Conservation (phyloP, 2,329 filamentous ascomycete species). For the Verticillium albo-atrum region DNA sequence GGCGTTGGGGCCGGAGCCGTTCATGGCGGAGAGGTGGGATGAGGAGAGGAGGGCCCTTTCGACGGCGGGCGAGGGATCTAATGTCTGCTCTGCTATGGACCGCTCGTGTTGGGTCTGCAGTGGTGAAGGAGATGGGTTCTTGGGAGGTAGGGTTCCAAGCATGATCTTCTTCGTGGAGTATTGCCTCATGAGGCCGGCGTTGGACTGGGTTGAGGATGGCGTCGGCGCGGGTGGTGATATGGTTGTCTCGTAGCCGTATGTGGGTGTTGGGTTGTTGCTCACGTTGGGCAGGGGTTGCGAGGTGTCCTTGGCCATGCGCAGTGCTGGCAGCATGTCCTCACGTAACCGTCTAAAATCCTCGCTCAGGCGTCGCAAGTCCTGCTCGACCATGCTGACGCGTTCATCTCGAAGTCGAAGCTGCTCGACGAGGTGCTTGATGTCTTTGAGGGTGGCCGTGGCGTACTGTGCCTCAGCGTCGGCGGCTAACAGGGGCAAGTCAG, state of each 20-base stretch:
- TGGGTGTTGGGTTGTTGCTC: conserved; percentile 29
- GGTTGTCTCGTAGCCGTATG: conserved; percentile 48
- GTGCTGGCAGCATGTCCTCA: conserved; percentile 86
- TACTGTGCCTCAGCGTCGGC: conserved; percentile 86
- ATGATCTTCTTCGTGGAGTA: conserved; percentile 74
- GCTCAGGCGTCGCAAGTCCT: conserved; percentile 75
- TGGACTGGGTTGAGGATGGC: conserved; percentile 43
- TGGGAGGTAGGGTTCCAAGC: conserved; percentile 64
- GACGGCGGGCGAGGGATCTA: conserved; percentile 67
- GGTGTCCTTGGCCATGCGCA: conserved; percentile 87
- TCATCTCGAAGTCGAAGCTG: conserved; percentile 88
- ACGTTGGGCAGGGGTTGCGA: conserved; percentile 65
- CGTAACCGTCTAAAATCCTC: conserved; percentile 86
- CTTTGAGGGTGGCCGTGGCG: conserved; percentile 83
- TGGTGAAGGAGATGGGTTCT: conserved; percentile 71
- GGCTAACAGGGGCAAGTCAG: conserved; percentile 47
- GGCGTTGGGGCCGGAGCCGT: conserved; percentile 52
- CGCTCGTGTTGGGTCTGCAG: conserved; percentile 65
- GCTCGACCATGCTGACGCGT: conserved; percentile 77
- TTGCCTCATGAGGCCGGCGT: conserved; percentile 60
- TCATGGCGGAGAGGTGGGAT: conserved; percentile 66
- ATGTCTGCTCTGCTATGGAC: conserved; percentile 55
- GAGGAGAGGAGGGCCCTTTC: conserved; percentile 63
- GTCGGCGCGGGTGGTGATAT: conserved; percentile 55
- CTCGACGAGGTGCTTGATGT: conserved; percentile 86